Evolutionary conservation across 106 monocot species (phyloP).

Genomic region (Dactylorhiza incarnata): DNA sequence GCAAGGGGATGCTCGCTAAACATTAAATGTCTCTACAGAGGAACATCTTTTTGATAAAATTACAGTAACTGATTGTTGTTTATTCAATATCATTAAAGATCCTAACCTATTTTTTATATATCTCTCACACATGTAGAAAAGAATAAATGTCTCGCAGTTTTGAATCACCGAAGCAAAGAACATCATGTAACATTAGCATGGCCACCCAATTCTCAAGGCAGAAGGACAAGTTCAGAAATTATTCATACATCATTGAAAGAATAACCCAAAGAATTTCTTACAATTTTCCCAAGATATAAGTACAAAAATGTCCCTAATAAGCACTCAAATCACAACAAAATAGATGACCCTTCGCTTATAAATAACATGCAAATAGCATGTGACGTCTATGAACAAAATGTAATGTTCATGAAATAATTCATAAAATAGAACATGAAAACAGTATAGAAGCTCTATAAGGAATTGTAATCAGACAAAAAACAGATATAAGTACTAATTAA

Average conservation of each 20-base stretch:
- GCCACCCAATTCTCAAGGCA: neutral
- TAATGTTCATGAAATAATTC: neutral
- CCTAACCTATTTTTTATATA: too few species aligned
- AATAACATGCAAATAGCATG: neutral
- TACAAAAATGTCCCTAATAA: neutral
- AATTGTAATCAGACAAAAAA: neutral
- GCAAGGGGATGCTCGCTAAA: too few species aligned
- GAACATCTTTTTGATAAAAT: too few species aligned
- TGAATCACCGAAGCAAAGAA: neutral
- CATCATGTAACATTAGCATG: neutral
- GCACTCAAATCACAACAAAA: neutral
- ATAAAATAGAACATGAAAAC: neutral
- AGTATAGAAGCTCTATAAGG: neutral
- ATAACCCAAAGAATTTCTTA: neutral
- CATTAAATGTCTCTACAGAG: too few species aligned
- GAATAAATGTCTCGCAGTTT: neutral
- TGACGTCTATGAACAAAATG: neutral
- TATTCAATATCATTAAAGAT: too few species aligned
- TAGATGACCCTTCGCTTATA: neutral
- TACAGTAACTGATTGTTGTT: too few species aligned
- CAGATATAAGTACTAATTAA: neutral
- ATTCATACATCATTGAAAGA: neutral
- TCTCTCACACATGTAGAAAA: too few species aligned
- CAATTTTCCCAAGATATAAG: neutral
- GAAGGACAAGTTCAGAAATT: neutral